These are phyloP conservation scores for Lepraria neglecta DNA, from an alignment of 495 filamentous ascomycete genomes.

Conservation along the genomic window DNA sequence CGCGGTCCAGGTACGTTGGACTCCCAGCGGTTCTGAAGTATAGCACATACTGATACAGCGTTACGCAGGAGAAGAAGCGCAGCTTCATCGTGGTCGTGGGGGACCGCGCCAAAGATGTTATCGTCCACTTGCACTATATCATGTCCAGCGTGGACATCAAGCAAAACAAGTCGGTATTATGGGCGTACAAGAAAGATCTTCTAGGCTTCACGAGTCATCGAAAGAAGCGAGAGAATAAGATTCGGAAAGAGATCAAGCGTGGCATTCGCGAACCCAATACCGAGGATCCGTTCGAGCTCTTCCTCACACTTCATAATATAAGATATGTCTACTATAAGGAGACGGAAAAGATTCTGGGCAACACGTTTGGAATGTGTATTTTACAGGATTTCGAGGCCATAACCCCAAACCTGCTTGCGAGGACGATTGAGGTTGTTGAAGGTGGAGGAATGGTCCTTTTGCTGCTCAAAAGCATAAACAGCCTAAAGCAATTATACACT, in stretches of 20 bases:
- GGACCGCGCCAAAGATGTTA: conserved; percentile 93
- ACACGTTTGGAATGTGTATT: conserved; percentile 98
- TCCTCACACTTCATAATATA: conserved; percentile 92
- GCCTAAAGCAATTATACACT: conserved; percentile 94
- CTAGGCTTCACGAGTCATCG: conserved; percentile 92
- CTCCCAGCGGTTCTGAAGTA: neutral
- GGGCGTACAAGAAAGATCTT: conserved; percentile 99
- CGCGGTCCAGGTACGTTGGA: conserved; percentile 58
- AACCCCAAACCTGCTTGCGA: conserved; percentile 89
- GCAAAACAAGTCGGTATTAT: conserved; percentile 93
- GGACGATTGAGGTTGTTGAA: conserved; percentile 96
- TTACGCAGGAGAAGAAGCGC: conserved; percentile 75
- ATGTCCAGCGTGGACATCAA: conserved; percentile 84
- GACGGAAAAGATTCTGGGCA: conserved; percentile 98
- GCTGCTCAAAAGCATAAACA: conserved; percentile 92
- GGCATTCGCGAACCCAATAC: conserved; percentile 91
- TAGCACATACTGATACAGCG: neutral
- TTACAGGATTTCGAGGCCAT: conserved; percentile 97
- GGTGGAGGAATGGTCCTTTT: conserved; percentile 89
- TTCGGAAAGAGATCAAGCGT: conserved; percentile 95
- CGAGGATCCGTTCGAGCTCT: conserved; percentile 96
- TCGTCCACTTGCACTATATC: conserved; percentile 91
- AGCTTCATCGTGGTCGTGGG: conserved; percentile 97
- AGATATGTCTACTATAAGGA: conserved; percentile 99
- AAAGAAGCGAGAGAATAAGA: conserved; percentile 95